phyloP scores from a whole-genome alignment of 441 rosid genomes.

The Gossypium gossypioides region DNA sequence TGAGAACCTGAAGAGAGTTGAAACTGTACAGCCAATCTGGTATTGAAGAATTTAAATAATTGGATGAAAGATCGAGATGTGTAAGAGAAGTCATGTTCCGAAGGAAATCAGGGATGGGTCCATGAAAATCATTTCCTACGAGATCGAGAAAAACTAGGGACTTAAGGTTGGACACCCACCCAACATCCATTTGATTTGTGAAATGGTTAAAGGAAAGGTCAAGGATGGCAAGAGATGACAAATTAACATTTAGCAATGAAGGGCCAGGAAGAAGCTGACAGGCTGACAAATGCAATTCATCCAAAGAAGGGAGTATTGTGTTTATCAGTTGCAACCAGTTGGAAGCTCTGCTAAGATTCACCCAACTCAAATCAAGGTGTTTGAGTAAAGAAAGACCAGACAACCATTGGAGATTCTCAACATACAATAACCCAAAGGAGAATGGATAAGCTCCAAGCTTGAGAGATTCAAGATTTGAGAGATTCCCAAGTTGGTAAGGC shows the following conservation, averaged over 20 bases:
- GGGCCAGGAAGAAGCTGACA: background rate
- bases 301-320: background rate
- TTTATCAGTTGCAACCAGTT: constrained; percentile 3
- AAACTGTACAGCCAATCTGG: constrained; percentile 9
- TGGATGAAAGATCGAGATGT: constrained; percentile 3
- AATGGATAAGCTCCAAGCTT: background rate
- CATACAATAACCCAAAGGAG: background rate
- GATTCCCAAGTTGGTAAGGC: constrained; percentile 17
- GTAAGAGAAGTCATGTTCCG: constrained; percentile 17
- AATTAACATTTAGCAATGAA: background rate
- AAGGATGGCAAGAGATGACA: constrained; percentile 1
- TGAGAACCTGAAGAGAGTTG: background rate
- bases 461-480: background rate
- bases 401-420: constrained; percentile 6
- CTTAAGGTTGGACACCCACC: background rate
- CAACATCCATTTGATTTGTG: background rate
- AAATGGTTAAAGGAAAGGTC: background rate
- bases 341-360: background rate
- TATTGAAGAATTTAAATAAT: constrained; percentile 12
- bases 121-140: background rate
- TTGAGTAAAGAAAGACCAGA: constrained; percentile 4
- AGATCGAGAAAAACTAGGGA: background rate
- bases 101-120: background rate
- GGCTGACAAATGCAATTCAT: background rate
- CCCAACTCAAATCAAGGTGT: constrained; percentile 4